Percentiles rank a stretch among this genome's conserved stretches.
Conservation (phyloP, 176 grass and related monocot species). For the Phragmites australis region DNA sequence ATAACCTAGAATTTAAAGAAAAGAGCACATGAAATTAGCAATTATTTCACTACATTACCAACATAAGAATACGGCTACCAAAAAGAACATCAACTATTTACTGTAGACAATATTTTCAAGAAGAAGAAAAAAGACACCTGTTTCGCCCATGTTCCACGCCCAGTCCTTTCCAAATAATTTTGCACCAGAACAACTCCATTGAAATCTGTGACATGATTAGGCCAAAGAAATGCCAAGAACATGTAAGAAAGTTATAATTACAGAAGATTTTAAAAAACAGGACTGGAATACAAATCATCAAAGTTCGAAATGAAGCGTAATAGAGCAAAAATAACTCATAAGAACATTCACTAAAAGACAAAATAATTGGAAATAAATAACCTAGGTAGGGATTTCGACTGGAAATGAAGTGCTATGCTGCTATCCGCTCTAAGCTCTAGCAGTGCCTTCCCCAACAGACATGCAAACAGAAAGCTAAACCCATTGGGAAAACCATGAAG, state of each 20-base stretch:
- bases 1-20: conserved; percentile 6
- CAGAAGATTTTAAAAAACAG: not conserved
- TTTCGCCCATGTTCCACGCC: conserved; percentile 80
- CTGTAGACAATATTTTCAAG: not conserved
- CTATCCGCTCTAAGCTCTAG: not conserved
- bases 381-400: not conserved
- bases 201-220: conserved; percentile 67
- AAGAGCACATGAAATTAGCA: not conserved
- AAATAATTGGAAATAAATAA: not conserved
- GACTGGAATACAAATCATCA: not conserved
- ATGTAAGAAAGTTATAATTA: not conserved
- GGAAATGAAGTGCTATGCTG: not conserved
- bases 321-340: not conserved
- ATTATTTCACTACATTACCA: conserved; percentile 22
- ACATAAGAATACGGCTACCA: not conserved
- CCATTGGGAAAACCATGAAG: not conserved
- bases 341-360: not conserved
- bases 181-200: conserved; percentile 95
- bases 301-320: not conserved
- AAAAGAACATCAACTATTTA: conserved; percentile 13
- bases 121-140: conserved; percentile 49
- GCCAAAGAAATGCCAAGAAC: conserved; percentile 10
- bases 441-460: not conserved
- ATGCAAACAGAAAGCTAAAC: not conserved
- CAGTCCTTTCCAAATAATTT: conserved; percentile 97